These are phyloP conservation scores for Borealophlyctis nickersoniae DNA, from an alignment of 192 early-diverging fungal species.

Conservation along the genomic window DNA sequence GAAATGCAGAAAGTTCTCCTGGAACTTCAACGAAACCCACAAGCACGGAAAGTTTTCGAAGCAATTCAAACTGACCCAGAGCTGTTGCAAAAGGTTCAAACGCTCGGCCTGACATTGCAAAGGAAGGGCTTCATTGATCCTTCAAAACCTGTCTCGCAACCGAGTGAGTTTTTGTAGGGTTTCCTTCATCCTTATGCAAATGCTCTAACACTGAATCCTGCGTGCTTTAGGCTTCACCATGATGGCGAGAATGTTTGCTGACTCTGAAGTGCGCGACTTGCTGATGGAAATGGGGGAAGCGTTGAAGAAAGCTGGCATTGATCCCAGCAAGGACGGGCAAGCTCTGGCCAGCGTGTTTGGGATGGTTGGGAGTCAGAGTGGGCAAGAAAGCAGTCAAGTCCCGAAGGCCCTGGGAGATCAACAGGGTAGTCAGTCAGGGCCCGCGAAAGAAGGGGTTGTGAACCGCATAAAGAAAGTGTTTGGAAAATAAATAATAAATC, in stretches of 20 bases:
- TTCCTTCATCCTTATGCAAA: slow-evolving; percentile 6
- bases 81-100: slow-evolving; percentile 16
- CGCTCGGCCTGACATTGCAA: slow-evolving; percentile 13
- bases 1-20: slow-evolving; percentile 10
- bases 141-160: slow-evolving; percentile 7
- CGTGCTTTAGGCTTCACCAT: slow-evolving; percentile 5
- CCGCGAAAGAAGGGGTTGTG: no score
- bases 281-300: slow-evolving; percentile 14
- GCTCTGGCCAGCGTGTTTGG: neutral
- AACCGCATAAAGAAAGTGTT: no score
- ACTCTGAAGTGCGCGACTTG: slow-evolving; percentile 7
- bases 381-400: no score
- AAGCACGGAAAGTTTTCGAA: slow-evolving; percentile 17
- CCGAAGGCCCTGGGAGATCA: no score
- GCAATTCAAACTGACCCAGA: slow-evolving; percentile 12
- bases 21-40: slow-evolving; percentile 20
- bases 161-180: slow-evolving; percentile 12
- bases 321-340: neutral
- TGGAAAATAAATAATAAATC: no score
- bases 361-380: no score
- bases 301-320: slow-evolving; percentile 8
- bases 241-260: slow-evolving; percentile 23
- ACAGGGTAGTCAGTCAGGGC: no score
- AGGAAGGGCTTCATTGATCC: slow-evolving; percentile 20
- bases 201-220: neutral